A percentile compares a stretch with the other conserved stretches of the same genome.
These are phyloP conservation scores for Pilatotrama ljubarskyi DNA, from an alignment of 768 basidiomycete genomes.

Conservation along the genomic window DNA sequence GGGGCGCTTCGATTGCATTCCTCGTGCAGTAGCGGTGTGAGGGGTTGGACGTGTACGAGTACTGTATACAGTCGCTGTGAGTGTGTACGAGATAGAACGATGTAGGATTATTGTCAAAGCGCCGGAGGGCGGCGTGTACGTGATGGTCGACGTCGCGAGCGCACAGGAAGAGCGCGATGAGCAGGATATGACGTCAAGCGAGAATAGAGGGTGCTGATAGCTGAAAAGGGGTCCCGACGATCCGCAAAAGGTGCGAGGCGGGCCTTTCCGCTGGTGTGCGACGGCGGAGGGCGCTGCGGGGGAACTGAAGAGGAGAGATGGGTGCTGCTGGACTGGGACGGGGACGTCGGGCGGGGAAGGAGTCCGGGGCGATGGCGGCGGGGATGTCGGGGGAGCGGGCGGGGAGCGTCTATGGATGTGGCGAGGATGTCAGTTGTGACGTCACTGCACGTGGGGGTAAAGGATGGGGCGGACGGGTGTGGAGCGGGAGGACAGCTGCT, in stretches of 20 bases:
- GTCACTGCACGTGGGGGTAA: slow-evolving; percentile 16
- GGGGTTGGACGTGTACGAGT: slow-evolving; percentile 7
- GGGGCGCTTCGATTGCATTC: not conserved
- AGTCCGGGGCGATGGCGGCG: not conserved
- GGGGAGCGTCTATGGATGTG: slow-evolving; percentile 7
- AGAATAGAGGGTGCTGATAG: slow-evolving; percentile 15
- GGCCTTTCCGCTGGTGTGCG: not conserved
- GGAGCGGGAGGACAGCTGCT: not conserved
- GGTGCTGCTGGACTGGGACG: not conserved
- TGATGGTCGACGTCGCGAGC: not conserved
- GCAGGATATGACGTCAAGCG: slow-evolving; percentile 18
- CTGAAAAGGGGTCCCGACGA: not conserved
- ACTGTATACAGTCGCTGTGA: too few species aligned
- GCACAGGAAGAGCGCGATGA: slow-evolving; percentile 5
- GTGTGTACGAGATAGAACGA: not conserved
- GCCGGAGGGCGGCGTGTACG: not conserved
- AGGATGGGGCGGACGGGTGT: slow-evolving; percentile 1
- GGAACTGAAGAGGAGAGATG: not conserved
- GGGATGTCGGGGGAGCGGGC: not conserved
- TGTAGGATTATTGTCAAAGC: not conserved
- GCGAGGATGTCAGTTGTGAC: slow-evolving; percentile 11
- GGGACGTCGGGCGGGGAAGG: not conserved
- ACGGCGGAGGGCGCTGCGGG: not conserved
- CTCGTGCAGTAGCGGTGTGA: not conserved
- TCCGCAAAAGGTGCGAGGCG: not conserved